phyloP scores from a whole-genome alignment of 1,284 basidiomycete genomes.

The Cryptococcus sp. region DNA sequence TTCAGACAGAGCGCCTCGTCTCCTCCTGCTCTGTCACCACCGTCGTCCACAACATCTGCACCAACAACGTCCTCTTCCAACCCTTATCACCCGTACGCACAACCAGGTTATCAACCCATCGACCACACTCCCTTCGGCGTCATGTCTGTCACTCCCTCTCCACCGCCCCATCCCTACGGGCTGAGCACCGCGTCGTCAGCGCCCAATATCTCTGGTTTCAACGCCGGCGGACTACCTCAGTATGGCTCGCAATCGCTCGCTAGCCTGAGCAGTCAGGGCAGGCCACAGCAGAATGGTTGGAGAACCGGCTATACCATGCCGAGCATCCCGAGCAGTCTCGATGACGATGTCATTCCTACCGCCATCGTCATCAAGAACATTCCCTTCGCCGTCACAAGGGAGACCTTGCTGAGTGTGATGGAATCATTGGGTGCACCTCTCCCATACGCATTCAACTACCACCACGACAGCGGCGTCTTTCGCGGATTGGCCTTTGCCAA shows the following conservation, averaged over 20 bases:
- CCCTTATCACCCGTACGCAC: constrained; percentile 24
- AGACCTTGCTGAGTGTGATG: constrained; percentile 94
- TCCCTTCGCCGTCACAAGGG: constrained; percentile 95
- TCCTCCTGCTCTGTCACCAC: constrained; percentile 45
- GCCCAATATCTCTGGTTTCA: constrained; percentile 28
- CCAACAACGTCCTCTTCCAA: constrained; percentile 31
- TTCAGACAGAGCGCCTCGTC: constrained; percentile 40
- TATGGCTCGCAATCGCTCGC: constrained; percentile 35
- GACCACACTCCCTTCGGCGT: constrained; percentile 21
- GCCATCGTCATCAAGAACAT: constrained; percentile 99
- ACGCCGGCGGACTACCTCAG: constrained; percentile 26
- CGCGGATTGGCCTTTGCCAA: constrained; percentile 98
- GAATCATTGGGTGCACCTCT: constrained; percentile 92
- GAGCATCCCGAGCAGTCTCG: constrained; percentile 19
- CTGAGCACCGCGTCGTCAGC: constrained; percentile 24
- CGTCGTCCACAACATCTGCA: constrained; percentile 41
- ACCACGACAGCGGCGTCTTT: constrained; percentile 94
- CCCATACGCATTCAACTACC: constrained; percentile 99
- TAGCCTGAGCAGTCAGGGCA: constrained; percentile 10
- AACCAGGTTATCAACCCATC: constrained; percentile 10
- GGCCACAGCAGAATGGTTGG: constrained; percentile 21
- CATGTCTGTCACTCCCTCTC: constrained; percentile 45
- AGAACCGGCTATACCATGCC: constrained; percentile 26
- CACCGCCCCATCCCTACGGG: constrained; percentile 31
- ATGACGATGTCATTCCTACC: constrained; percentile 94